phyloP scores from a whole-genome alignment of 2,329 filamentous ascomycete genomes.

The Fusarium domesticum region DNA sequence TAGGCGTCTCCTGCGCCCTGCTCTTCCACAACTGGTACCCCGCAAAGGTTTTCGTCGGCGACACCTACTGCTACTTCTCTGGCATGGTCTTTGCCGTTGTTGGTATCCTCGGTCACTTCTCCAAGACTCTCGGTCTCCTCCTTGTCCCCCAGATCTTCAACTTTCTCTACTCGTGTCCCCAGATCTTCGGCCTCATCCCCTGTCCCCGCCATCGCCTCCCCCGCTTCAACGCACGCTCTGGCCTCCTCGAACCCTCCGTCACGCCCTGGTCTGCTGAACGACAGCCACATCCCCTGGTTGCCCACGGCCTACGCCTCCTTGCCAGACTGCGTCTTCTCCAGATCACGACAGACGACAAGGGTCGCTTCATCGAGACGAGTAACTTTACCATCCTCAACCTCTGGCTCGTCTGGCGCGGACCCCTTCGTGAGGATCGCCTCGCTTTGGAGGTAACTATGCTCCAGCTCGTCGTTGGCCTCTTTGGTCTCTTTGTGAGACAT shows the following conservation, averaged over 20 bases:
- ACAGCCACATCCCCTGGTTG: constrained; percentile 66
- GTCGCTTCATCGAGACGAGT: constrained; percentile 72
- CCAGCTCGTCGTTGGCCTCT: constrained; percentile 72
- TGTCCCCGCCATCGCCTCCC: constrained; percentile 92
- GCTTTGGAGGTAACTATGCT: constrained; percentile 76
- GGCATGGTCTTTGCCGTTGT: constrained; percentile 99
- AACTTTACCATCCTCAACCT: constrained; percentile 95
- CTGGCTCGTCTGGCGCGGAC: constrained; percentile 94
- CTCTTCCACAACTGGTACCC: constrained; percentile 95
- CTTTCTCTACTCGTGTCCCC: constrained; percentile 88
- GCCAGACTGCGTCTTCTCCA: constrained; percentile 65
- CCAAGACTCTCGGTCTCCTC: constrained; percentile 88
- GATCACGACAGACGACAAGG: constrained; percentile 64
- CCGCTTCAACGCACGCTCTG: constrained; percentile 79
- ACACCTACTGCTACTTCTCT: constrained; percentile 99
- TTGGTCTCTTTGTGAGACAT: constrained; percentile 83
- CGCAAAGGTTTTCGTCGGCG: constrained; percentile 90
- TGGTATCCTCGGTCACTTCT: constrained; percentile 94
- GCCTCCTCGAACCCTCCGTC: constrained; percentile 80
- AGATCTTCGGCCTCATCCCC: constrained; percentile 84
- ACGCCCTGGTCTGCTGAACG: constrained; percentile 67
- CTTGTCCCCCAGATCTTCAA: constrained; percentile 95
- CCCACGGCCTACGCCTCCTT: constrained; percentile 63
- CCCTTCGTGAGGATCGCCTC: constrained; percentile 80
- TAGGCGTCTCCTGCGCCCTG: constrained; percentile 85